Percentiles rank a stretch among this genome's conserved stretches.
Conservation (phyloP, 352 stramenopile genomes). For the Pythium rhizo-oryzae region DNA sequence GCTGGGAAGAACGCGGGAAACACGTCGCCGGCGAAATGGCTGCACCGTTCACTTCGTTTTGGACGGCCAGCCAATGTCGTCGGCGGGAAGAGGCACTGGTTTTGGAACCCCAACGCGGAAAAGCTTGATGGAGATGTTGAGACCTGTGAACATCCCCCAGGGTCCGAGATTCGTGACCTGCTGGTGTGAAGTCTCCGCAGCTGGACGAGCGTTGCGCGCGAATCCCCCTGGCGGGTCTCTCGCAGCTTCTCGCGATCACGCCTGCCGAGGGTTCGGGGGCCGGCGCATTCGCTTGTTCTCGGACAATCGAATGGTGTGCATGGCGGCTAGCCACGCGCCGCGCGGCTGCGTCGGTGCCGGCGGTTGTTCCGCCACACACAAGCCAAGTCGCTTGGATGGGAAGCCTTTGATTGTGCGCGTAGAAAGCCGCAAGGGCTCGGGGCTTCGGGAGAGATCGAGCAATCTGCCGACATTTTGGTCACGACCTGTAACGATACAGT, state of each 20-base stretch:
- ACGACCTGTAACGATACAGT: too few species aligned
- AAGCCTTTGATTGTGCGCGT: background rate
- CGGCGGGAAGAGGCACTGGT: too few species aligned
- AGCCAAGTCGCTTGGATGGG: too few species aligned
- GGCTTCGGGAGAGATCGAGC: background rate
- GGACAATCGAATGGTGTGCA: background rate
- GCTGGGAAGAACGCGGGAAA: background rate
- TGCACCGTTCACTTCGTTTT: background rate
- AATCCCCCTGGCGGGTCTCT: background rate
- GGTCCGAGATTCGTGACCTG: background rate
- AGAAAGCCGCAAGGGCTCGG: constrained; percentile 5
- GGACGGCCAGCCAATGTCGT: too few species aligned
- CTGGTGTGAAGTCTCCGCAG: background rate
- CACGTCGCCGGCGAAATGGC: constrained; percentile 7
- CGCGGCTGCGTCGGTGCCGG: background rate
- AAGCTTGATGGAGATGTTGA: background rate
- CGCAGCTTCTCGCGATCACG: background rate
- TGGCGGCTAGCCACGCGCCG: background rate
- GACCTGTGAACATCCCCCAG: background rate
- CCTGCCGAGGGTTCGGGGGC: background rate
- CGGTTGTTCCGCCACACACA: background rate
- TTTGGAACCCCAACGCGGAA: background rate
- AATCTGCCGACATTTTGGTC: background rate
- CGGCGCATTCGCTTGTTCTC: background rate
- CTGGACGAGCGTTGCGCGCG: background rate